Evolutionary conservation across 2,329 filamentous ascomycete species (phyloP), one percentile per base, ranked within the genome.

Genomic region (Penicillium sp.): DNA sequence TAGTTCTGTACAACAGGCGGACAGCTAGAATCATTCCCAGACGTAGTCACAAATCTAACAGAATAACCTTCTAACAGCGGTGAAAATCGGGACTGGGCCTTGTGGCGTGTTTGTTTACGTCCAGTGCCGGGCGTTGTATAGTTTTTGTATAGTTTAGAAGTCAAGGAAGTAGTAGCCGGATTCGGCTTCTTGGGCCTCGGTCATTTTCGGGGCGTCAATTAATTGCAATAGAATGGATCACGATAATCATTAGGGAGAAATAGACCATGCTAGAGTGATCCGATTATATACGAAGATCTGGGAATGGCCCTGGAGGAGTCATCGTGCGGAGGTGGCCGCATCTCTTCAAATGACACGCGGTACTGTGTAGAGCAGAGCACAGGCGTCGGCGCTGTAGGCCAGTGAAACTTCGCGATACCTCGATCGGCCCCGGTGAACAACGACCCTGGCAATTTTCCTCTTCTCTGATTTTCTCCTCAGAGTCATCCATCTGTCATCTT

Each of bases 341-440:
- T 37, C 28, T 37, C 22, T 58, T 61, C 37, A 64, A 53, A 58
- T 65, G 65, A 65, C 63, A 44, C 19, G 63, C 53, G 47, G 53
- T 67, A 65, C 65, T 35, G 33, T 44, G 65, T 67, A 67, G 57
- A 67, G 53, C 44, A 64, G 59, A 66, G 66, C 44, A 68, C 64
- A 66, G 61, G 58, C 38, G 63, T 70, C 68, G 68, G 68, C 68
- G 68, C 47, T 49, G 55, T 61, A 69, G 62, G 59, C 68, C 68
- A 70, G 68, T 70, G 66, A 70, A 56, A 68, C 58, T 57, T 65
- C 61, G 57, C 58, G 61, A 68, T 58, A 28, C 58, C 63, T 63
- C 56, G 53, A 62, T 54, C 62, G 59, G 55, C 64, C 53, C 65
- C 65, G 67, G 67, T 65, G 62, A 63, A 35, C 51, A 60, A 30